Evolutionary conservation across 2,329 filamentous ascomycete genomes (phyloP), one percentile per base, ranked within the genome.

Genomic region (Sclerotinia borealis): DNA sequence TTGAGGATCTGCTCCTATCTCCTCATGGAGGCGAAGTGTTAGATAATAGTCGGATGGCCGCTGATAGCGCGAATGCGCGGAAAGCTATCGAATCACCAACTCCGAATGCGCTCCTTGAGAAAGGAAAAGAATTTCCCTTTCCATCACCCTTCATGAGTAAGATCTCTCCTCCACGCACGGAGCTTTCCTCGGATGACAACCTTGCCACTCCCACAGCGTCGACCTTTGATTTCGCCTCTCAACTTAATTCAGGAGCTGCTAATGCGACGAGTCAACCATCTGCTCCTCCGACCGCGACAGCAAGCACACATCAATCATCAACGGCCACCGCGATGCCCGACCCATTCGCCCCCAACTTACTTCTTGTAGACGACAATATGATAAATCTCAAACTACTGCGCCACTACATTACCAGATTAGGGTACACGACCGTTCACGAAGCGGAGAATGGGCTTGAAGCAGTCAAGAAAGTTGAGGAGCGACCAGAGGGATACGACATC

Each of bases 381-480:
- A 77, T 79, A 66, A 79, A 79, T 51, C 65, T 79, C 10, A 72
- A 75, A 43, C 71, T 80, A 2, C 71, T 80, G 0, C 67, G 69
- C 0, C 76, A 75, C 0, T 77, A 76, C 6, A 74, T 78, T 47
- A 68, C 71, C 2, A 78, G 75, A 60, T 70, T 76, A 5, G 74
- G 77, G 2, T 77, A 78, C 34, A 69, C 72, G n/a, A 72, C 74
- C 4, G 73, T 76, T 19, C 72, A 75, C n/a, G 77, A 76, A 17
- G 81, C 80, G 1, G 71, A 71, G 27, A 77, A 83, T 66, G 81
- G 81, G 8, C 73, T 78, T 1, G 77, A 82, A 68, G 81, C 81
- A 2, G 76, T 83, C 0, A 72, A 79, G 8, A 72, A 72, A 36
- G 80, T 79, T 63, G 73, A 78, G 49, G 67, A 68, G 9, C 65